These are phyloP conservation scores for Fusarium agapanthi DNA, from an alignment of 2,329 filamentous ascomycete genomes.

Conservation along the genomic window DNA sequence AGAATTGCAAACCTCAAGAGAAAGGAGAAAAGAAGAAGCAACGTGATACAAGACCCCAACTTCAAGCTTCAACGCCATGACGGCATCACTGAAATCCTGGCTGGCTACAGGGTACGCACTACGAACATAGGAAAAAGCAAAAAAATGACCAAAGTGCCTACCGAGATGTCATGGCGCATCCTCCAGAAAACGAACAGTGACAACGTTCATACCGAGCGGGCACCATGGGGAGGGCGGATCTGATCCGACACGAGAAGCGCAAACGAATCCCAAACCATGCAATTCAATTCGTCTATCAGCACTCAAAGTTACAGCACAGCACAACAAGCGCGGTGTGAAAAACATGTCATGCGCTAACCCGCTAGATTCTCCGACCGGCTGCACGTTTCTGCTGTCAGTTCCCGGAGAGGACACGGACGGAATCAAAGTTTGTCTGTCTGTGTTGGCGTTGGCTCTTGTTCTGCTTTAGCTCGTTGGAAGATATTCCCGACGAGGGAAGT, in stretches of 20 bases:
- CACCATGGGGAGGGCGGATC: slow-evolving; percentile 28
- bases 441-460: background rate
- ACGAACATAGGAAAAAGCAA: slow-evolving; percentile 18
- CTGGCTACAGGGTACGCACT: slow-evolving; percentile 25
- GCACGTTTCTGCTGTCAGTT: slow-evolving; percentile 33
- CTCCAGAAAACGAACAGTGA: background rate
- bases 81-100: slow-evolving; percentile 20
- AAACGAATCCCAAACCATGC: slow-evolving; percentile 18
- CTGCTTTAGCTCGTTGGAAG: slow-evolving; percentile 24
- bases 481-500: slow-evolving; percentile 18
- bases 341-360: slow-evolving; percentile 30
- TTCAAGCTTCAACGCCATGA: slow-evolving; percentile 22
- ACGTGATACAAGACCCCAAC: slow-evolving; percentile 11
- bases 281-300: slow-evolving; percentile 22
- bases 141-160: background rate
- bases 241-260: slow-evolving; percentile 13
- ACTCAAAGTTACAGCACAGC: background rate
- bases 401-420: slow-evolving; percentile 6
- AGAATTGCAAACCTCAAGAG: background rate
- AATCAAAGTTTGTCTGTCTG: background rate
- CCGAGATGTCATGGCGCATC: slow-evolving; percentile 28
- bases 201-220: background rate
- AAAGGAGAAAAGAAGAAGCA: slow-evolving; percentile 21
- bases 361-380: slow-evolving; percentile 34
- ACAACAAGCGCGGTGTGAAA: slow-evolving; percentile 7